phyloP scores from a whole-genome alignment of 345 rosid genomes.

The Eucalyptus pumila region DNA sequence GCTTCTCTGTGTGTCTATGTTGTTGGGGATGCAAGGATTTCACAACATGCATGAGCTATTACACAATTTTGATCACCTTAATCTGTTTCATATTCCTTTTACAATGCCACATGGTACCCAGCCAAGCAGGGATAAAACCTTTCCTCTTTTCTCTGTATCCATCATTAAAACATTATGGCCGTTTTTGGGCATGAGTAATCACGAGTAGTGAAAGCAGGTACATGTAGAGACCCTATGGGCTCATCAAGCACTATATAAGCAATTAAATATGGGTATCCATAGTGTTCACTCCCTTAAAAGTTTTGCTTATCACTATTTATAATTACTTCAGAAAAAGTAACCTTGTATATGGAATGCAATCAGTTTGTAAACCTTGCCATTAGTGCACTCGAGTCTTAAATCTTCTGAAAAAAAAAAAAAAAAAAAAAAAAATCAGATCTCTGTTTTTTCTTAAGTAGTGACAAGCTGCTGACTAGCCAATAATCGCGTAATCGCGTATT shows the following conservation, averaged over 20 bases:
- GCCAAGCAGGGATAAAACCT: background rate
- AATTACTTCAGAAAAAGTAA: background rate
- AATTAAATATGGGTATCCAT: background rate
- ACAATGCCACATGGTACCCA: background rate
- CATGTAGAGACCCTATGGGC: background rate
- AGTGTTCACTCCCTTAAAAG: background rate
- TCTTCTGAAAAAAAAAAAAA: background rate
- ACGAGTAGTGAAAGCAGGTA: background rate
- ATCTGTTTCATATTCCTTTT: background rate
- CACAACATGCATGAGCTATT: background rate
- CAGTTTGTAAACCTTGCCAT: background rate
- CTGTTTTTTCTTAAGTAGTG: background rate
- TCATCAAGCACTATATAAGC: background rate
- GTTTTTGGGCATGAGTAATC: background rate
- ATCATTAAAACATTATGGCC: background rate
- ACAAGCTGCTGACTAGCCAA: background rate
- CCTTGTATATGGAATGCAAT: background rate
- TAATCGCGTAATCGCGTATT: background rate
- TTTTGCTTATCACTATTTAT: background rate
- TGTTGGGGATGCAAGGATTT: background rate
- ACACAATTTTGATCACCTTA: background rate
- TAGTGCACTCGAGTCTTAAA: background rate
- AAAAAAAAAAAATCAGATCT: background rate
- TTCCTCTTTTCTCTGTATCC: background rate
- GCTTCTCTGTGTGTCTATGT: background rate